Percentiles rank a stretch among this genome's conserved stretches.
Conservation (phyloP, 2,329 filamentous ascomycete genomes). For the Ustulina deusta region DNA sequence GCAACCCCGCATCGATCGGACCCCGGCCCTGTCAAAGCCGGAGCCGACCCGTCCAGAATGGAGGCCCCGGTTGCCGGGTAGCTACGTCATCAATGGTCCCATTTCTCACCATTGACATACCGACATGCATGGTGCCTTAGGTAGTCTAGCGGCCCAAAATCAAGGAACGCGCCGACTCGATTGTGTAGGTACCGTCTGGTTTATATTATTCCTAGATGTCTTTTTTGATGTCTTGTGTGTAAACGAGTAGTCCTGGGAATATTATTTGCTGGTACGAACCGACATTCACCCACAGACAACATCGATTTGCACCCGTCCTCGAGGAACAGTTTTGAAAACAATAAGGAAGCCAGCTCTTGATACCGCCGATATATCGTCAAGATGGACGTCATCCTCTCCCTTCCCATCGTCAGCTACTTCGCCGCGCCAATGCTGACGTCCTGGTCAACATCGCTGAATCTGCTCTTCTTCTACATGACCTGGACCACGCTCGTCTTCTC, state of each 20-base stretch:
- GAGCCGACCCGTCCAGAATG: slow-evolving; percentile 14
- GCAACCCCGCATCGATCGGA: slow-evolving; percentile 1
- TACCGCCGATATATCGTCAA: slow-evolving; percentile 28
- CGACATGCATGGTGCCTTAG: too few species aligned
- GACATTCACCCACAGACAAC: not conserved
- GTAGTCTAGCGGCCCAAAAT: slow-evolving; percentile 4
- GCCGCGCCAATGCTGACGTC: slow-evolving; percentile 71
- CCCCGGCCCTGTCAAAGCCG: slow-evolving; percentile 4
- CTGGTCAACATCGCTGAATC: slow-evolving; percentile 82
- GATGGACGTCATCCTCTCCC: slow-evolving; percentile 77
- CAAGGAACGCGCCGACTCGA: not conserved
- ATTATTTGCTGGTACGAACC: not conserved
- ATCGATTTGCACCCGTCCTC: not conserved
- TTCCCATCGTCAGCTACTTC: slow-evolving; percentile 78
- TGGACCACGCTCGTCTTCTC: slow-evolving; percentile 87
- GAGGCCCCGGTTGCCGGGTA: slow-evolving; percentile 18
- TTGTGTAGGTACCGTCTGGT: not conserved
- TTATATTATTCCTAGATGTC: too few species aligned
- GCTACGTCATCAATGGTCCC: slow-evolving; percentile 35
- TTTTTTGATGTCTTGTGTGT: not conserved
- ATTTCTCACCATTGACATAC: not conserved
- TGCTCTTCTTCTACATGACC: slow-evolving; percentile 90
- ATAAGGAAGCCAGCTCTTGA: not conserved
- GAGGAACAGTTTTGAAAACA: too few species aligned
- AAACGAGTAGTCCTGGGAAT: not conserved